These are phyloP conservation scores for Bacterosira constricta DNA, from an alignment of 108 stramenopile species.

Conservation along the genomic window DNA sequence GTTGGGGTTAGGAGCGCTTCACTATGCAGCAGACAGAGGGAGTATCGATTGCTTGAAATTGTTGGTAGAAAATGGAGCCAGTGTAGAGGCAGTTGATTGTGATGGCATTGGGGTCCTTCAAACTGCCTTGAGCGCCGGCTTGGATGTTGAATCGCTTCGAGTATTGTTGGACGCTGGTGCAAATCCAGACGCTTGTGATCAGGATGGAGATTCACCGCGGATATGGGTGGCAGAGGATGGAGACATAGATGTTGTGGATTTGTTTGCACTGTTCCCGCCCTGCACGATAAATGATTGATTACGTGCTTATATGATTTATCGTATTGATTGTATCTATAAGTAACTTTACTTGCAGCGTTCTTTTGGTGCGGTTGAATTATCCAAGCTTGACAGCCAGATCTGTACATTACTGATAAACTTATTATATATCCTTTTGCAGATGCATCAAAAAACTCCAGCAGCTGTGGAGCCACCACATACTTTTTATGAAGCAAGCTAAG, in stretches of 20 bases:
- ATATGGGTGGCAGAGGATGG: slow-evolving; percentile 71
- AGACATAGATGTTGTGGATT: slow-evolving; percentile 34
- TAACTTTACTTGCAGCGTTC: too few relatives aligned
- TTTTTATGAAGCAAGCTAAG: too few relatives aligned
- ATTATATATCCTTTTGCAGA: too few relatives aligned
- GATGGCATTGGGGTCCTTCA: slow-evolving; percentile 83
- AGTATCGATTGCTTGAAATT: slow-evolving; percentile 58
- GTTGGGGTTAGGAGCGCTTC: slow-evolving; percentile 75
- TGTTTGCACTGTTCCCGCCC: slow-evolving; percentile 46
- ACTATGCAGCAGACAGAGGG: slow-evolving; percentile 80
- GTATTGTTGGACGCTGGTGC: slow-evolving; percentile 70
- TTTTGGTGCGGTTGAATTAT: too few relatives aligned
- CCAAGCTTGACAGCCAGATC: too few relatives aligned
- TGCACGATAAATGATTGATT: too few relatives aligned
- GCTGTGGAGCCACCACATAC: too few relatives aligned
- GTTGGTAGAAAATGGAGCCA: slow-evolving; percentile 65
- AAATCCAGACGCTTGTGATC: slow-evolving; percentile 76
- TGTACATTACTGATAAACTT: too few relatives aligned
- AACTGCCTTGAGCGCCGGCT: slow-evolving; percentile 77
- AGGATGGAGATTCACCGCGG: slow-evolving; percentile 81
- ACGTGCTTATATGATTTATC: too few relatives aligned
- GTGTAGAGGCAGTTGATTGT: slow-evolving; percentile 69
- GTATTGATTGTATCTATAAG: too few relatives aligned
- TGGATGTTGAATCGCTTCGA: slow-evolving; percentile 54
- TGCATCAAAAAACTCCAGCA: too few relatives aligned